A percentile compares a stretch with the other conserved stretches of the same genome.
phyloP scores from a whole-genome alignment of 768 basidiomycete species.

The Termitomyces sp. region DNA sequence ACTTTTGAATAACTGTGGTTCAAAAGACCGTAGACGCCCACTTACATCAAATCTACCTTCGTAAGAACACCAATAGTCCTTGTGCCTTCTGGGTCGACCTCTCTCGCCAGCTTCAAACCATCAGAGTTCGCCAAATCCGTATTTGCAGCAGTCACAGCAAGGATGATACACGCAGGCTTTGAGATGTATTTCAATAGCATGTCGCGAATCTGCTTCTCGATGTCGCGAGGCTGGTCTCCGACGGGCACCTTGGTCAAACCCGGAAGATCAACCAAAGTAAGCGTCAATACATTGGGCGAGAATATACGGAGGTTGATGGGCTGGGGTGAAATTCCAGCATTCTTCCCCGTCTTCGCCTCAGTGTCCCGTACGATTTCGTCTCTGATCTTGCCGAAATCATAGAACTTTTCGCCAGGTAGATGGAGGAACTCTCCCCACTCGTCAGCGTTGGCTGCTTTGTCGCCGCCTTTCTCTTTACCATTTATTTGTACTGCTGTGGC shows the following conservation, averaged over 20 bases:
- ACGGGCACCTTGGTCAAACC: slow-evolving; percentile 94
- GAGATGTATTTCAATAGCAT: slow-evolving; percentile 96
- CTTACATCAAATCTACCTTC: slow-evolving; percentile 96
- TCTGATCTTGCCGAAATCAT: slow-evolving; percentile 95
- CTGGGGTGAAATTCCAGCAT: slow-evolving; percentile 94
- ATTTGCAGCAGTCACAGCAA: slow-evolving; percentile 95
- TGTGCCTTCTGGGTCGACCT: slow-evolving; percentile 95
- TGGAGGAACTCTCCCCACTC: slow-evolving; percentile 99
- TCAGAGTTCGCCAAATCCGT: slow-evolving; percentile 98
- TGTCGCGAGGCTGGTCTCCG: slow-evolving; percentile 94
- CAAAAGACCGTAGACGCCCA: slow-evolving; percentile 10
- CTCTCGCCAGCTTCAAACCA: slow-evolving; percentile 91
- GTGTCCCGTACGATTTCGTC: slow-evolving; percentile 96
- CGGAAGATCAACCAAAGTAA: slow-evolving; percentile 96
- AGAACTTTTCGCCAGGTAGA: slow-evolving; percentile 95
- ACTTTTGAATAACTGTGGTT: neutral
- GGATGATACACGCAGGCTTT: slow-evolving; percentile 92
- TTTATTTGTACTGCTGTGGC: slow-evolving; percentile 32
- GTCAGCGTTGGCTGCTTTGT: slow-evolving; percentile 80
- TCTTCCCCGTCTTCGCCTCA: slow-evolving; percentile 97
- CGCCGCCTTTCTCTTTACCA: slow-evolving; percentile 45
- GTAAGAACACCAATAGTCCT: slow-evolving; percentile 98
- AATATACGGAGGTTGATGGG: slow-evolving; percentile 98
- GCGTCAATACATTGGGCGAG: slow-evolving; percentile 94
- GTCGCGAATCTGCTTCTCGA: slow-evolving; percentile 95